Conservation (phyloP, 495 filamentous ascomycete genomes). For the Neurospora sp. region DNA sequence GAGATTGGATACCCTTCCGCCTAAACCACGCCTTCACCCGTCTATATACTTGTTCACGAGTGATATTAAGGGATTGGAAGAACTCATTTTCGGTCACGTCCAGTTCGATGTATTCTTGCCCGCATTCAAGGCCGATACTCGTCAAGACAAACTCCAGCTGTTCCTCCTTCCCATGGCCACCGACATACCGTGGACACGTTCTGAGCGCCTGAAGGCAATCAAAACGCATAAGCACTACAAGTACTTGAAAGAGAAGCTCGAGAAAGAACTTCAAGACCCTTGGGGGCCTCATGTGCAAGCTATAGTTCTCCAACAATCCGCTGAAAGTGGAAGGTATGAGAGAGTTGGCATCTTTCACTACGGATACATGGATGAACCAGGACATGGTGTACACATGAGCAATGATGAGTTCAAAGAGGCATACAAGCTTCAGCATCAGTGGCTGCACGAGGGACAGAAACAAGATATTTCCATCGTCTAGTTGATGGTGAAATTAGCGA, state of each 20-base stretch:
- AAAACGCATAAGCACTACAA: background rate
- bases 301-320: background rate
- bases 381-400: background rate
- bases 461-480: background rate
- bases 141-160: background rate
- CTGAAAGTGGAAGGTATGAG: background rate
- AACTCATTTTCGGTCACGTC: background rate
- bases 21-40: background rate
- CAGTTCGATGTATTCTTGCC: background rate
- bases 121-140: background rate
- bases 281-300: background rate
- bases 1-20: background rate
- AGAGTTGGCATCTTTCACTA: background rate
- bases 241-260: background rate
- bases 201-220: background rate
- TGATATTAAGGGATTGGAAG: background rate
- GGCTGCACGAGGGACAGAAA: background rate
- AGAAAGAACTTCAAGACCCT: background rate
- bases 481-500: background rate
- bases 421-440: background rate
- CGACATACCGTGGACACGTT: background rate
- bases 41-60: background rate
- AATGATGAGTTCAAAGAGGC: background rate
- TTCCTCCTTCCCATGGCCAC: background rate
- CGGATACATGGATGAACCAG: background rate